A percentile compares a stretch with the other conserved stretches of the same genome.
Evolutionary conservation across 2,329 filamentous ascomycete genomes (phyloP).

Genomic region (Talaromyces sp.): DNA sequence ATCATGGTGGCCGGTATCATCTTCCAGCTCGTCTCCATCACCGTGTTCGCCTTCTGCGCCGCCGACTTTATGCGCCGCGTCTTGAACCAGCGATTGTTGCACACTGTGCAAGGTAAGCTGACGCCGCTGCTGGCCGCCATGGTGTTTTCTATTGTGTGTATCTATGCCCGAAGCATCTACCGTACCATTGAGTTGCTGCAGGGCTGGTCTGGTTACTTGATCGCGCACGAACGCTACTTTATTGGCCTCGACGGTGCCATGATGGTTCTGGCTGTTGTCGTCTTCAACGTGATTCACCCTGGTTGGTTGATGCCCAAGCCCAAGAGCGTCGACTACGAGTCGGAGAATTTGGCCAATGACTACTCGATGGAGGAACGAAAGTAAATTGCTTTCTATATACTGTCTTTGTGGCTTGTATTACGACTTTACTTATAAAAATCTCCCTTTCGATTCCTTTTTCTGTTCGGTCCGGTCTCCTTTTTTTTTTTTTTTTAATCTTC

Average conservation of each 20-base stretch:
- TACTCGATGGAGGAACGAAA: background rate
- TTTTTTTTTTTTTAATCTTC: background rate
- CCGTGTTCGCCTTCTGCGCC: conserved; percentile 48
- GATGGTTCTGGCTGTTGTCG: conserved; percentile 44
- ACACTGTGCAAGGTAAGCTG: conserved; percentile 22
- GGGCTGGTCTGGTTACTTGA: conserved; percentile 49
- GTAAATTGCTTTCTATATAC: background rate
- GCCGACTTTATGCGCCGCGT: conserved; percentile 43
- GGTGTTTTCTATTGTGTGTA: conserved; percentile 39
- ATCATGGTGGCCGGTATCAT: conserved; percentile 53
- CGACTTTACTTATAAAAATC: background rate
- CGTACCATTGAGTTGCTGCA: conserved; percentile 48
- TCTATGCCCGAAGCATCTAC: conserved; percentile 48
- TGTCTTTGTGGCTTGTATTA: background rate
- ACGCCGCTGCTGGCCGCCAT: conserved; percentile 35
- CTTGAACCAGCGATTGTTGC: conserved; percentile 20
- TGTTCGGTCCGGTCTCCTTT: background rate
- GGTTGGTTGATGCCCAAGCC: conserved; percentile 32
- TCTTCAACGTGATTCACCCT: conserved; percentile 45
- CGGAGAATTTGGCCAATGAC: background rate
- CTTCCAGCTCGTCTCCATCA: conserved; percentile 55
- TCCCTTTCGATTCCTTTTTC: background rate
- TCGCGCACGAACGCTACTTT: conserved; percentile 49
- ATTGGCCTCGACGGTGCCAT: conserved; percentile 47
- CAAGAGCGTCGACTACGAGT: conserved; percentile 12